These are phyloP conservation scores for Euphorbia celastroides DNA, from an alignment of 441 rosid genomes.

Conservation along the genomic window DNA sequence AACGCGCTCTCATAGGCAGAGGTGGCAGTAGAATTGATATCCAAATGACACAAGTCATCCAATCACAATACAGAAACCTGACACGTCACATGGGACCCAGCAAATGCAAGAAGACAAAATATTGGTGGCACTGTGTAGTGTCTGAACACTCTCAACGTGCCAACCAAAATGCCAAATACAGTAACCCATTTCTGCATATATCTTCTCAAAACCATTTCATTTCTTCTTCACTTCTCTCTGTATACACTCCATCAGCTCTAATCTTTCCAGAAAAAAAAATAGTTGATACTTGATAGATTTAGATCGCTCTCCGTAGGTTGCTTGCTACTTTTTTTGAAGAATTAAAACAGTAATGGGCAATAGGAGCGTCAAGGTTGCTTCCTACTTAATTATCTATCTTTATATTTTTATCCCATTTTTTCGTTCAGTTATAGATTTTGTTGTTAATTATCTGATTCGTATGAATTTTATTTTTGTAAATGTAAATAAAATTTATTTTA, in stretches of 20 bases:
- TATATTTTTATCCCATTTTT: background rate
- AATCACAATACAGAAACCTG: background rate
- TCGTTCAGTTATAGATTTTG: background rate
- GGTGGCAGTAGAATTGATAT: background rate
- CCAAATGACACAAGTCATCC: background rate
- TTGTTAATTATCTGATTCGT: background rate
- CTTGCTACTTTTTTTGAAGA: no score
- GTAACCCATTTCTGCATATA: background rate
- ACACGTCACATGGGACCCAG: constrained; percentile 6
- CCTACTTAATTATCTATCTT: no score
- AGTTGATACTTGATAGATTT: no score
- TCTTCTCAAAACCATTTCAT: background rate
- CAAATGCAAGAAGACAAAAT: constrained; percentile 1
- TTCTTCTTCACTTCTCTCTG: background rate
- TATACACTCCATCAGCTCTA: background rate
- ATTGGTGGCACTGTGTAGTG: background rate
- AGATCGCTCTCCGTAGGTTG: no score
- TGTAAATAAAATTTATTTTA: background rate
- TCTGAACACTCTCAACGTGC: constrained; percentile 3
- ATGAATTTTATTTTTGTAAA: background rate
- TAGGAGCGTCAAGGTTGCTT: no score
- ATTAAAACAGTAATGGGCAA: no score
- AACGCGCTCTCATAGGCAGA: background rate
- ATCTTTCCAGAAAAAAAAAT: no score
- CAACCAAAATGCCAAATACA: background rate